phyloP scores from a whole-genome alignment of 1,139 yeast species.

The Schizosaccharomyces versatilis region DNA sequence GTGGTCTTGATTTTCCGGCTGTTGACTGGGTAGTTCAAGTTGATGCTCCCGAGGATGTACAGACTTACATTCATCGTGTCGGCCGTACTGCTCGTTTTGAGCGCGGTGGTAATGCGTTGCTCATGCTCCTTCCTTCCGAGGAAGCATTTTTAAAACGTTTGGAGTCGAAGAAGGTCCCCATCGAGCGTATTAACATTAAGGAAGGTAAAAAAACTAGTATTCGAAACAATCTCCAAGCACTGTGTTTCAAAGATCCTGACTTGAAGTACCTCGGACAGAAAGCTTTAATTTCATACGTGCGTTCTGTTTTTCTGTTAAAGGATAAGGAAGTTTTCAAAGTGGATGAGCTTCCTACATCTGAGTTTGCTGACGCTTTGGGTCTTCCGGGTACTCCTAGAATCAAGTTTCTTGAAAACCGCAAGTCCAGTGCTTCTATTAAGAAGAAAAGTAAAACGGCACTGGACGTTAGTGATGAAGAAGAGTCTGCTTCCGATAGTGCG shows the following conservation, averaged over 20 bases:
- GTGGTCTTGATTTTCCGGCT: conserved; percentile 93
- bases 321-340: conserved; percentile 70
- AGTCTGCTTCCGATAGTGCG: no score
- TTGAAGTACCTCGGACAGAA: conserved; percentile 84
- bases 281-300: conserved; percentile 76
- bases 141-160: conserved; percentile 56
- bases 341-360: conserved; percentile 56
- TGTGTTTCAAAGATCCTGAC: conserved; percentile 80
- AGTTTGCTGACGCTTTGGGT: conserved; percentile 70
- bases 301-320: conserved; percentile 65
- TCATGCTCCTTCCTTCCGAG: conserved; percentile 68
- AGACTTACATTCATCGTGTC: conserved; percentile 87
- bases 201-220: conserved; percentile 59
- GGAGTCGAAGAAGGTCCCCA: conserved; percentile 39
- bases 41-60: conserved; percentile 89
- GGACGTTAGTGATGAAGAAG: no score
- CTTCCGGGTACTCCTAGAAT: conserved; percentile 91
- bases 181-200: conserved; percentile 52
- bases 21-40: conserved; percentile 94
- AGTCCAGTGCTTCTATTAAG: conserved; percentile 11
- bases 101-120: conserved; percentile 60
- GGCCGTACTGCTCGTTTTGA: conserved; percentile 94
- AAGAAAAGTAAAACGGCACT: no score
- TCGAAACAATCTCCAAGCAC: conserved; percentile 62
- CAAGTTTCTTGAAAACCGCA: conserved; percentile 35